phyloP scores from a whole-genome alignment of 2,329 filamentous ascomycete genomes.

The Arthrobotrys megalospora region DNA sequence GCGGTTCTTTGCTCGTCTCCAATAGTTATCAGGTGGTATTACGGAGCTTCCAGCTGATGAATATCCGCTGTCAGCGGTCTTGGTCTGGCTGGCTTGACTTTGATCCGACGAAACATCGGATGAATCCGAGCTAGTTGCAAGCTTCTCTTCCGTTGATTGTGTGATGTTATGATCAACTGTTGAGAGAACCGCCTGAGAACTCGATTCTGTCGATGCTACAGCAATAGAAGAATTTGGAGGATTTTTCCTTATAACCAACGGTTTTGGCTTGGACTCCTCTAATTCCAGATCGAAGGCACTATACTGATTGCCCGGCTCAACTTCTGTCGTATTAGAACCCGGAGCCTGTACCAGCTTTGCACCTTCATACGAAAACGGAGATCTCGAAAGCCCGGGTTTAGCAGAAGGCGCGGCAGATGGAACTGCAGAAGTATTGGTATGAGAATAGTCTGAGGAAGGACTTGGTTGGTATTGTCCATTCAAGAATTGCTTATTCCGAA shows the following conservation, averaged over 20 bases:
- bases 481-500: slow-evolving; percentile 49
- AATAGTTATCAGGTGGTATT: slow-evolving; percentile 28
- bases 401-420: slow-evolving; percentile 39
- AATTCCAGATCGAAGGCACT: neutral
- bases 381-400: slow-evolving; percentile 44
- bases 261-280: slow-evolving; percentile 38
- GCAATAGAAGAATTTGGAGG: neutral
- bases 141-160: slow-evolving; percentile 32
- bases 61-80: slow-evolving; percentile 47
- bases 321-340: slow-evolving; percentile 1
- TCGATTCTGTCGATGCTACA: neutral
- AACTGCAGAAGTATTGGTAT: slow-evolving; percentile 19
- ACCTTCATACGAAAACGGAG: slow-evolving; percentile 56
- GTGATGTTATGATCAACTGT: neutral
- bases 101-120: slow-evolving; percentile 44
- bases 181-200: neutral
- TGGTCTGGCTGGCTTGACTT: slow-evolving; percentile 48
- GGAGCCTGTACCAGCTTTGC: slow-evolving; percentile 33
- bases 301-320: neutral
- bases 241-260: slow-evolving; percentile 40
- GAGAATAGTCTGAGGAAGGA: slow-evolving; percentile 46
- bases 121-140: slow-evolving; percentile 33
- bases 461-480: slow-evolving; percentile 52
- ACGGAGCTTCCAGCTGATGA: slow-evolving; percentile 42
- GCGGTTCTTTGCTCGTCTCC: slow-evolving; percentile 36